Conservation (phyloP, 169 alveolate species). For the Pseudocohnilembus persalinus region DNA sequence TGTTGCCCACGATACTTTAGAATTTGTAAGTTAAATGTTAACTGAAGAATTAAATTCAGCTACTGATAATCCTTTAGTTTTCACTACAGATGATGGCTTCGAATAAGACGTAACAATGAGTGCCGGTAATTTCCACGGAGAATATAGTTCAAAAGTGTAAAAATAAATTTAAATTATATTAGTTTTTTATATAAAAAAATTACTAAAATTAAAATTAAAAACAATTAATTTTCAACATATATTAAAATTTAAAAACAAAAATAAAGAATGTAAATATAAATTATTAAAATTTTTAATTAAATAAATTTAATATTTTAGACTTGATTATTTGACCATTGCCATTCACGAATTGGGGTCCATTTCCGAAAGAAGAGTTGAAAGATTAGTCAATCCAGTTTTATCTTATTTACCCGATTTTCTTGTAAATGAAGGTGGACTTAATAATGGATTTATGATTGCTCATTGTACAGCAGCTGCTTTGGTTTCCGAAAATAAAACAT, state of each 20-base stretch:
- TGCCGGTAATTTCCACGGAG: conserved; percentile 79
- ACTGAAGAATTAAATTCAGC: conserved; percentile 67
- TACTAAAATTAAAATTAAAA: too few species aligned
- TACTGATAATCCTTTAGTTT: conserved; percentile 68
- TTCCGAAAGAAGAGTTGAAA: conserved; percentile 16
- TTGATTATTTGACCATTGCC: neutral
- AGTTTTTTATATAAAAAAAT: too few species aligned
- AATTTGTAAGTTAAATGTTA: conserved; percentile 18
- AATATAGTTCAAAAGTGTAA: conserved; percentile 57
- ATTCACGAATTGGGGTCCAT: neutral
- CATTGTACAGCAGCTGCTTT: conserved; percentile 64
- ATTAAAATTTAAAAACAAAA: too few species aligned
- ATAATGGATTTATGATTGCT: conserved; percentile 67
- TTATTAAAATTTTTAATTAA: too few species aligned
- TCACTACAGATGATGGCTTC: conserved; percentile 1
- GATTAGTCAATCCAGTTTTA: conserved; percentile 46
- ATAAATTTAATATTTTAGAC: conserved; percentile 25
- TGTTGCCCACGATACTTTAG: conserved; percentile 42
- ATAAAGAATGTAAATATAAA: too few species aligned
- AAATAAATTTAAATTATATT: too few species aligned
- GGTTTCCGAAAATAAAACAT: conserved; percentile 64
- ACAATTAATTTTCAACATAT: too few species aligned
- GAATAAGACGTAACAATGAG: conserved; percentile 35
- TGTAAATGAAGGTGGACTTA: conserved; percentile 56
- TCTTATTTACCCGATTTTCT: conserved; percentile 56